Percentiles rank a stretch among this genome's conserved stretches.
These are phyloP conservation scores for Penstemon davidsonii DNA, from an alignment of 257 asterid genomes.

Conservation along the genomic window DNA sequence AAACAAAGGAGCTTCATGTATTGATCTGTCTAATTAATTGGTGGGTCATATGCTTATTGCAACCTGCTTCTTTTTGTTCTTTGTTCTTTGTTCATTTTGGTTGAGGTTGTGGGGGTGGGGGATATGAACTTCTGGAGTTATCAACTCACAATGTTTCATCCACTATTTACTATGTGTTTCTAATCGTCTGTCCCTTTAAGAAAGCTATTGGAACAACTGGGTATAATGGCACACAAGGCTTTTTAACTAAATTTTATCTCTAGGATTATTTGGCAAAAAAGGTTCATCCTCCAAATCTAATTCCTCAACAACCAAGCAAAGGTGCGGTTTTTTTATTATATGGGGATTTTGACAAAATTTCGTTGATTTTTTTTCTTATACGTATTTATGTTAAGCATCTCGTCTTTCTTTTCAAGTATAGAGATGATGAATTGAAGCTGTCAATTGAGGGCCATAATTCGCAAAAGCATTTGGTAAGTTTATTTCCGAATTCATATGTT, in stretches of 20 bases:
- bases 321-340: no score
- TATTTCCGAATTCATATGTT: no score
- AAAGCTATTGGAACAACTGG: neutral
- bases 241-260: neutral
- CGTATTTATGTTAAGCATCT: no score
- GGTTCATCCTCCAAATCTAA: no score
- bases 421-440: no score
- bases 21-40: conserved; percentile 18
- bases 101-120: conserved; percentile 13
- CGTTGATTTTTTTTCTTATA: no score
- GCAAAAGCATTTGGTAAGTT: no score
- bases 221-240: neutral
- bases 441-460: no score
- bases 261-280: neutral
- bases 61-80: neutral
- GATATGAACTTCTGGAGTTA: conserved; percentile 19
- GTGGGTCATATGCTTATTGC: neutral
- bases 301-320: no score
- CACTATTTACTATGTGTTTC: conserved; percentile 5
- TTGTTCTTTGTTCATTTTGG: neutral
- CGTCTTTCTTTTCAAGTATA: no score
- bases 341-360: no score
- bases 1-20: conserved; percentile 11
- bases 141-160: conserved; percentile 18
- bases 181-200: neutral